These are phyloP conservation scores for Arthroderma uncinatum DNA, from an alignment of 2,329 filamentous ascomycete genomes.

Conservation along the genomic window DNA sequence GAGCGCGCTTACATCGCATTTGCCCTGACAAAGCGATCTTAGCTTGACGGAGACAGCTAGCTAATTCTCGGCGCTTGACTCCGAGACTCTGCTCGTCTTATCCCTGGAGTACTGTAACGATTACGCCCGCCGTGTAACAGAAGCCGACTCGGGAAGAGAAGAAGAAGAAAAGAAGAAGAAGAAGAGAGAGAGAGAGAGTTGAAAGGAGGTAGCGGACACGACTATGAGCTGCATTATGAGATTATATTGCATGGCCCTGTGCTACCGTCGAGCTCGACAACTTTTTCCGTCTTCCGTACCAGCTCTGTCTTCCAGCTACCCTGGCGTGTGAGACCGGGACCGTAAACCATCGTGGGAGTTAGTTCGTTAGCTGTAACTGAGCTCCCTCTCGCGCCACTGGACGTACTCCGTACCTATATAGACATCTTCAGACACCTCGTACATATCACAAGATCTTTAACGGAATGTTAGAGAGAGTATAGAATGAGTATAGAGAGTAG, in stretches of 20 bases:
- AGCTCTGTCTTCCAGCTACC: neutral
- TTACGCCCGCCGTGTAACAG: neutral
- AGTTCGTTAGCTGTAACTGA: neutral
- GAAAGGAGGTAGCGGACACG: neutral
- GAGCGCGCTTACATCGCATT: constrained; percentile 2
- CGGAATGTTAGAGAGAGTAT: no score
- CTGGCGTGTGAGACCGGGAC: neutral
- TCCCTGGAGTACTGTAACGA: neutral
- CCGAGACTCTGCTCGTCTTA: neutral
- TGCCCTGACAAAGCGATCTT: neutral
- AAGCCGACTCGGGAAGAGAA: neutral
- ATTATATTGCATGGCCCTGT: neutral
- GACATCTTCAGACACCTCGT: no score
- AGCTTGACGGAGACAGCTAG: neutral
- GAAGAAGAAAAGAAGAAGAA: neutral
- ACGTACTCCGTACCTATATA: no score
- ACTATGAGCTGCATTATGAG: neutral
- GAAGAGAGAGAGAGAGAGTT: neutral
- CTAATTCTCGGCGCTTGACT: neutral
- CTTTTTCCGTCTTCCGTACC: neutral
- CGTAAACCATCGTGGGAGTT: neutral
- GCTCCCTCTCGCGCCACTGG: no score
- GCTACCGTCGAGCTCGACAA: neutral
- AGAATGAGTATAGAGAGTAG: no score
- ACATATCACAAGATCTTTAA: no score